Evolutionary conservation across 352 stramenopile genomes (phyloP), one percentile per base, ranked within the genome.

Genomic region (Pythium oligandrum): DNA sequence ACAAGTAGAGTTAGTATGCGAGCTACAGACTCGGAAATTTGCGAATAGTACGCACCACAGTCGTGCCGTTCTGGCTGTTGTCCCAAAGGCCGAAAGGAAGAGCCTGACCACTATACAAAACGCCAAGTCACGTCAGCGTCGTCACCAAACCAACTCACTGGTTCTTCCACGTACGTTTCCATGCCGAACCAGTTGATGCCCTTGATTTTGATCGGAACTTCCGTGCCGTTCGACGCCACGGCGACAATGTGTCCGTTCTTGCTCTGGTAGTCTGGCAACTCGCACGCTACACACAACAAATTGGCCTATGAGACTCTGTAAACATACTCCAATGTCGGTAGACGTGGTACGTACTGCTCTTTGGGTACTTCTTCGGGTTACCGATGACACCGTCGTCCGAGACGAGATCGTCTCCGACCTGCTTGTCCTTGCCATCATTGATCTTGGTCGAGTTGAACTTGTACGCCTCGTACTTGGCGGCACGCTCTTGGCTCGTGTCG

Each of bases 61-160:
- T 87, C 7, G 66, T 87, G 44, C 76, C 79, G 44, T 85, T 85
- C 34, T 73, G 31, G 10, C 62, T 61, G 50, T 84, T 88, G 43
- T 79, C 71, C 71, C 77, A 86, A 3, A 90, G 61, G 26, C 77
- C 79, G 43, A 88, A 71, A 2, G 75, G 77, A 4, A 83, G 72
- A 9, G 66, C 64, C 30, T 81, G 71, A 10, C 70, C 69, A 17
- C 66, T 75, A 43, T 34, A 55, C 17, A 52, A n/a, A 55, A 61
- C 34, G 44, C 39, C 26, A 49, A 39, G 32, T 53, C 44, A 59
- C 8, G 17, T 55, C 30, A 42, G 51, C 33, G 33, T 11, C 44
- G 4, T 46, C 26, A 4, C 31, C 4, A 10, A 9, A 37, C 17
- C n/a, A n/a, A 31, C 8, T 26, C 36, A 43, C 2, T 26, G 34